phyloP scores from a whole-genome alignment of 1,284 basidiomycete genomes.

The Flammula alnicola region DNA sequence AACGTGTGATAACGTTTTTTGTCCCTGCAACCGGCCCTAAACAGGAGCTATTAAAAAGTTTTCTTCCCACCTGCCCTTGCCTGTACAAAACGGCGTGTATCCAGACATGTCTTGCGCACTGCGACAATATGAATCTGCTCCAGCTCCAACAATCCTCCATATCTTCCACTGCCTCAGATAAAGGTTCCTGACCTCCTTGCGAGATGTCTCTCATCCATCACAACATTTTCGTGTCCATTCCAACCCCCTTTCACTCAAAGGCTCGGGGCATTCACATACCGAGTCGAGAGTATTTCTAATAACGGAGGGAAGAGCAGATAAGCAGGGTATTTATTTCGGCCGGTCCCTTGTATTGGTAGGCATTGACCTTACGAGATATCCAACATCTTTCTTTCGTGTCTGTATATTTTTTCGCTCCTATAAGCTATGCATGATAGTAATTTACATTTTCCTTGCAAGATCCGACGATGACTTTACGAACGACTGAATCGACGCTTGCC shows the following conservation, averaged over 20 bases:
- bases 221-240: conserved; percentile 2
- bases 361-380: conserved; percentile 61
- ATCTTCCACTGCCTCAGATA: no score
- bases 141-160: no score
- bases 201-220: no score
- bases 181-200: no score
- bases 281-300: conserved; percentile 52
- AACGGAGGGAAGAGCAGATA: conserved; percentile 44
- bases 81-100: no score
- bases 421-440: no score
- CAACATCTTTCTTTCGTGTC: conserved; percentile 36
- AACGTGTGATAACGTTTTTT: no score
- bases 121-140: no score
- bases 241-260: conserved; percentile 38
- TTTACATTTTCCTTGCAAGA: no score
- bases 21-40: conserved; percentile 19
- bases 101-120: no score
- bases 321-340: conserved; percentile 56
- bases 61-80: conserved; percentile 2
- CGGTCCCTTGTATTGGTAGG: conserved; percentile 37
- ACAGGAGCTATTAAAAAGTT: conserved; percentile 14
- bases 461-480: no score
- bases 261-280: conserved; percentile 38
- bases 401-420: neutral
- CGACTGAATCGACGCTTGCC: no score